These are phyloP conservation scores for Mariannaea elegans DNA, from an alignment of 2,329 filamentous ascomycete species.

Conservation along the genomic window DNA sequence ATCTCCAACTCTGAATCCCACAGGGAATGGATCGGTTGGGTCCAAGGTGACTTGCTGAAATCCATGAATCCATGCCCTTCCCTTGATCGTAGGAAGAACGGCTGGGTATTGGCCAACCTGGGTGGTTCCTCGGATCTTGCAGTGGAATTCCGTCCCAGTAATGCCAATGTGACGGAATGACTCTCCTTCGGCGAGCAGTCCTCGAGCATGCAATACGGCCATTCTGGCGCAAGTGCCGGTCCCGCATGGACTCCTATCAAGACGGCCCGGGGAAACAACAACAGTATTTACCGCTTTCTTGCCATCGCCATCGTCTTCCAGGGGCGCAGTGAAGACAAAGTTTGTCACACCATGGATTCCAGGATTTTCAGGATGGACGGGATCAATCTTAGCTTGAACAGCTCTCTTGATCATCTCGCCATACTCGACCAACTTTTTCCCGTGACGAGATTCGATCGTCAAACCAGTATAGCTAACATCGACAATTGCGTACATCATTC, in stretches of 20 bases:
- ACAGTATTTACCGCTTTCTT: constrained; percentile 51
- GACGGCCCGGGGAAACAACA: constrained; percentile 55
- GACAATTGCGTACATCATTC: constrained; percentile 56
- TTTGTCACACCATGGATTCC: constrained; percentile 52
- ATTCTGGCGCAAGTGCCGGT: constrained; percentile 55
- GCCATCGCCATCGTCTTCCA: constrained; percentile 30
- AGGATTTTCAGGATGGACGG: constrained; percentile 54
- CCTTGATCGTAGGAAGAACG: constrained; percentile 52
- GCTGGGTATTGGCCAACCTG: constrained; percentile 51
- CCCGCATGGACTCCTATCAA: constrained; percentile 57
- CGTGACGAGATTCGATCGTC: constrained; percentile 44
- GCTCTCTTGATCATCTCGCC: constrained; percentile 54
- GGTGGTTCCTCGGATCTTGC: constrained; percentile 48
- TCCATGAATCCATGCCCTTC: constrained; percentile 56
- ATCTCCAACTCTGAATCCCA: constrained; percentile 18
- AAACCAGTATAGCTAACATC: constrained; percentile 49
- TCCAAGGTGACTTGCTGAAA: constrained; percentile 55
- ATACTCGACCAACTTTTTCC: constrained; percentile 49
- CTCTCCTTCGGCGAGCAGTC: constrained; percentile 48
- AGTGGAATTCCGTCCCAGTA: constrained; percentile 53
- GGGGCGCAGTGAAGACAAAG: constrained; percentile 48
- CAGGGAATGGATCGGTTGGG: constrained; percentile 53
- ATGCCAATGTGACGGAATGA: constrained; percentile 51
- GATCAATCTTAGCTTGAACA: constrained; percentile 45
- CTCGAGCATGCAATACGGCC: constrained; percentile 53